Percentiles rank a stretch among this genome's conserved stretches.
phyloP scores from a whole-genome alignment of 345 rosid species.

The Toxicodendron radicans region DNA sequence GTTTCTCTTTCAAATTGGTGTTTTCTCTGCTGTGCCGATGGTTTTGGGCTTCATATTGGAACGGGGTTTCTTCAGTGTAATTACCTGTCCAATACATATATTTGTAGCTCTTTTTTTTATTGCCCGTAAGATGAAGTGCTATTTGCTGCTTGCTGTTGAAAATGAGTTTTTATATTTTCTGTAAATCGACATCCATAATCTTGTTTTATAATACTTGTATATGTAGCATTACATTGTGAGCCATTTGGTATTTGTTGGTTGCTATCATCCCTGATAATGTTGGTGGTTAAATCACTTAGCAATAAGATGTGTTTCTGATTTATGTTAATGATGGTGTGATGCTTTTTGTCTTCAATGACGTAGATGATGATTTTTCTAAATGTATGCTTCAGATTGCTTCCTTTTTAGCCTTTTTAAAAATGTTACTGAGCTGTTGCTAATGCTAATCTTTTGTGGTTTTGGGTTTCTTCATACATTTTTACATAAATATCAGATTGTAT shows the following conservation, averaged over 20 bases:
- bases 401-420: not conserved
- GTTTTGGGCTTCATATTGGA: slow-evolving; percentile 74
- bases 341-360: not conserved
- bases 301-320: not conserved
- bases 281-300: not conserved
- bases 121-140: slow-evolving; percentile 3
- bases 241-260: not conserved
- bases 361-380: not conserved
- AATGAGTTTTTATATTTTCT: not conserved
- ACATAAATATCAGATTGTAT: not conserved
- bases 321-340: not conserved
- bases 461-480: not conserved
- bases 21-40: slow-evolving; percentile 97
- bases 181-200: not conserved
- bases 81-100: not conserved
- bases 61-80: slow-evolving; percentile 66
- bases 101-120: slow-evolving; percentile 1
- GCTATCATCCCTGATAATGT: not conserved
- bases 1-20: slow-evolving; percentile 94
- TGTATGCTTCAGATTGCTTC: not conserved
- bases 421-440: not conserved
- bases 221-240: not conserved
- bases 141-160: slow-evolving; percentile 3
- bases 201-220: not conserved
- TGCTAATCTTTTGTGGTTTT: not conserved